These are phyloP conservation scores for Penicillium sp. DNA, from an alignment of 2,329 filamentous ascomycete genomes.

Conservation along the genomic window DNA sequence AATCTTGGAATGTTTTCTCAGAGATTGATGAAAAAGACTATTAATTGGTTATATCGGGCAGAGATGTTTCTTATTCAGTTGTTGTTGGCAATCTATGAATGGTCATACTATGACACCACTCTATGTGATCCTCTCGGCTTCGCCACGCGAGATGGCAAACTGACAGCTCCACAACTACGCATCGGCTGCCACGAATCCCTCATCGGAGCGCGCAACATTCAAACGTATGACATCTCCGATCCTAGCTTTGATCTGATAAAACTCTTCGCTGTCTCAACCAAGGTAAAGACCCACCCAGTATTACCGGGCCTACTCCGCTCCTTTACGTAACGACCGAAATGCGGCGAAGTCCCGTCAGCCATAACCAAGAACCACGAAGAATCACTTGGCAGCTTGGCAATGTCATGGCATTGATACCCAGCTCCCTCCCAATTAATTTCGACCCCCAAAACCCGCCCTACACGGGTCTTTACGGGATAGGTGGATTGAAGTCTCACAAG, in stretches of 20 bases:
- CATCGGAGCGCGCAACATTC: neutral
- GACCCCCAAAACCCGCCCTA: neutral
- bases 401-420: neutral
- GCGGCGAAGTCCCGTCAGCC: neutral
- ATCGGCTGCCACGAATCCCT: neutral
- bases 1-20: too few relatives aligned
- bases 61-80: too few relatives aligned
- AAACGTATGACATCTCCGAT: neutral
- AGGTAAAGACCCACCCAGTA: neutral
- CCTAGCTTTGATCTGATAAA: slow-evolving; percentile 3
- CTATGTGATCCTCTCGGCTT: neutral
- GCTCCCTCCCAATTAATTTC: neutral
- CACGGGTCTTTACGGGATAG: neutral
- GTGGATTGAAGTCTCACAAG: neutral
- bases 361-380: neutral
- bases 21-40: too few relatives aligned
- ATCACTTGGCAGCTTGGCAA: neutral
- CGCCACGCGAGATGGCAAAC: neutral
- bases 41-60: too few relatives aligned
- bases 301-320: neutral
- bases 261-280: neutral
- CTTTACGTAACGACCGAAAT: neutral
- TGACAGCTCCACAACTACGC: neutral
- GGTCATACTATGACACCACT: neutral
- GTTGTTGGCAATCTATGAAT: too few relatives aligned